Base-by-base conservation (phyloP, 441 rosid species). In the Populus tomentosa region DNA sequence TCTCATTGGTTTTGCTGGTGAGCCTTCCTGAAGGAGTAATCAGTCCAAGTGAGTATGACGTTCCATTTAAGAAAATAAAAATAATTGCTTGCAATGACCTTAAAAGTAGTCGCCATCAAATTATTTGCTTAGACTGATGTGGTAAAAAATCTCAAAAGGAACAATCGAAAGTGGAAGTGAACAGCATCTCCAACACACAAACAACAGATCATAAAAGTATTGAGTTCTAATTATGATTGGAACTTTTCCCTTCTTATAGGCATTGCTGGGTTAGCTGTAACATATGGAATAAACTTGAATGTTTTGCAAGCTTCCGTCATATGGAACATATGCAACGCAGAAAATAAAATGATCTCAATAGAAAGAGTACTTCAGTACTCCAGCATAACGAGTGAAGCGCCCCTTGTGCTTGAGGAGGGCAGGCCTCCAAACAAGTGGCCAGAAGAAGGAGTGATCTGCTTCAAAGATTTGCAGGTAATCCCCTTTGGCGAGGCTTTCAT, bases 341-440 rank as follows among this genome's bases (percentile, higher is more conserved):
- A 96, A 83, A 94, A 91, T 86, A 90, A 94, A 78, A 96, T 96
- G 91, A 96, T 96, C 16, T 96, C 98, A 8, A 97, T 96, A n/a
- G 99, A 96, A 84, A 89, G 99, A 85, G 87, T 96, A 40, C 90
- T 92, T 81, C 99, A 96, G 85, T 92, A 96, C 80, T 89, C 98
- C 36, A 87, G 88, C 72, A 65, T 96, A 80, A 77, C 75, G 61
- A 89, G 98, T 64, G 99, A 96, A 88, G 92, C 99, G 16, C 88
- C 98, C 69, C 85, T 88, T 70, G 82, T 89, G 36, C 78, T 88
- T 71, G 95, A 89, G 77, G 92, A 88, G 76, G 70, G 83, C 82
- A 87, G 78, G 78, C 98, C 89, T 67, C 86, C 86, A 70, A 87
- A 83, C 81, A 89, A 89, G 87, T 96, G 99, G 99, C 98, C 99